Percentiles rank a stretch among this genome's conserved stretches.
phyloP scores from a whole-genome alignment of 2,329 filamentous ascomycete species.

The Fusarium newnesense region DNA sequence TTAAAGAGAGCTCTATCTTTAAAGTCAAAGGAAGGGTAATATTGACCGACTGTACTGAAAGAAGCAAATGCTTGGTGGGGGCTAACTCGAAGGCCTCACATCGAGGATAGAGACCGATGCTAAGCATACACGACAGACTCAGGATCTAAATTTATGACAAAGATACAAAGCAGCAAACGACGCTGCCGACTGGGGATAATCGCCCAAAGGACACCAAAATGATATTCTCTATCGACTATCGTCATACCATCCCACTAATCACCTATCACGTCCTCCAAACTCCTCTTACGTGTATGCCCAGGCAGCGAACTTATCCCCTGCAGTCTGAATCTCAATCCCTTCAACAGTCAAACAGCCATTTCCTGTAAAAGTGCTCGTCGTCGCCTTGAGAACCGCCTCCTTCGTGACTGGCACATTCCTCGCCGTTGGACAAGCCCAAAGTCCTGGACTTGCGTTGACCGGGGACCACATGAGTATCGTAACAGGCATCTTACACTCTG shows the following conservation, averaged over 20 bases:
- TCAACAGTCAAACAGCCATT: slow-evolving; percentile 48
- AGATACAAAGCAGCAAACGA: not conserved
- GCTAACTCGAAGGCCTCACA: too few relatives aligned
- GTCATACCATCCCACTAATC: not conserved
- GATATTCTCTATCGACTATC: not conserved
- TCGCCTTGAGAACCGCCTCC: slow-evolving; percentile 43
- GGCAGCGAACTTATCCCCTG: slow-evolving; percentile 45
- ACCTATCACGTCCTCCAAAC: not conserved
- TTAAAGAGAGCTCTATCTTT: not conserved
- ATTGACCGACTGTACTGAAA: not conserved
- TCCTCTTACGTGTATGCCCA: slow-evolving; percentile 52
- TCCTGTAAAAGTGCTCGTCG: slow-evolving; percentile 33
- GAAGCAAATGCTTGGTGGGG: not conserved
- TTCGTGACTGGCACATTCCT: slow-evolving; percentile 15
- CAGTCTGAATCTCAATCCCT: slow-evolving; percentile 46
- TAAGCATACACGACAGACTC: not conserved
- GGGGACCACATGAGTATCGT: slow-evolving; percentile 42
- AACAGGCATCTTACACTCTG: slow-evolving; percentile 36
- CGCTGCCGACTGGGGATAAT: not conserved
- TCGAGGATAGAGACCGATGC: not conserved
- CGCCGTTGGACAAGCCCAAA: slow-evolving; percentile 45
- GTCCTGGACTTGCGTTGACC: slow-evolving; percentile 27
- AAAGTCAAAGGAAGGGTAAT: not conserved
- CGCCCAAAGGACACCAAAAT: not conserved
- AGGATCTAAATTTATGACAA: not conserved